Evolutionary conservation across 371 early-diverging fungal genomes (phyloP), one percentile per base, ranked within the genome.

Genomic region (Rhizopus stolonifer): DNA sequence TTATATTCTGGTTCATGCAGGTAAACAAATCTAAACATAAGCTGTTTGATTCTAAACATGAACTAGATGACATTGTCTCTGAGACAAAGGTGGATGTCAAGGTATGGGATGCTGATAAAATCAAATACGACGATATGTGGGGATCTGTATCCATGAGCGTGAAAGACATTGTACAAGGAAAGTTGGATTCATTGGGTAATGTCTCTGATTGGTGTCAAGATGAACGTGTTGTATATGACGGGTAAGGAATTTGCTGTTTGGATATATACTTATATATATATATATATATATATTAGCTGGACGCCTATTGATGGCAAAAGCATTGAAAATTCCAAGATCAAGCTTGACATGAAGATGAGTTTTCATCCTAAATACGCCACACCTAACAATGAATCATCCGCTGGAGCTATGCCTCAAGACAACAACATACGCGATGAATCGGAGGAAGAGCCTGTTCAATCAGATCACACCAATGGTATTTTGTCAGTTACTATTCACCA

Each of bases 101-200:
- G 42, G 71, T 74, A 4, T 74, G 75, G 75, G 75, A 74, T 47
- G 75, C 75, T 7, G 75, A 74, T 45, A 74, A 74, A 34, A 52
- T 74, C 31, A 71, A 70, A 47, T 69, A 47, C 34, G 75, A 71
- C 13, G 71, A 71, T 40, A 48, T 69, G 40, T 74, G 75, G 75
- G 75, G 75, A 2, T 52, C 65, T 11, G 39, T 65, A 22, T 65
- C 69, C 8, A 58, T 71, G 22, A 47, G 66, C 1, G 67, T 66
- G 4, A 68, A 56, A 25, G 69, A 71, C 18, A 62, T 69, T 36
- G 57, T 69, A 2, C 60, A 69, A 43, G 64, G 59, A 14, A 54
- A 64, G 24, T 33, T 69, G 1, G 71, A 74, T 43, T 58, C 63
- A 23, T 58, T 70, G 2, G 72, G 72, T 1, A 74, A 64, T 26